A percentile compares a stretch with the other conserved stretches of the same genome.
Evolutionary conservation across 805 yeast species (phyloP).

Genomic region (Kuraishia molischiana): DNA sequence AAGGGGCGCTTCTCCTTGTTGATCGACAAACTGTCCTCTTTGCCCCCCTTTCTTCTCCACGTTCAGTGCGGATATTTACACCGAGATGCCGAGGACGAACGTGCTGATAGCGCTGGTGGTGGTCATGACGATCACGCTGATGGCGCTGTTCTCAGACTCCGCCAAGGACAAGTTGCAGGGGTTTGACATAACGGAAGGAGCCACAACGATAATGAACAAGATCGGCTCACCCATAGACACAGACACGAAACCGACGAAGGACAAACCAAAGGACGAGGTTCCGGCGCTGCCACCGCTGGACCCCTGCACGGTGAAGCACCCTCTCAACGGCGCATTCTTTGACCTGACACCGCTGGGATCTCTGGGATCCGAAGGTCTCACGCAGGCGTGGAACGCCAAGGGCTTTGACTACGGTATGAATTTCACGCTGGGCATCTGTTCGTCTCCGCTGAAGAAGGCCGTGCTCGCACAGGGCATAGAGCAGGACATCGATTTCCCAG

Average conservation of each 20-base stretch:
- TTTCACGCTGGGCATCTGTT: constrained; percentile 67
- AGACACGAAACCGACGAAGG: not conserved
- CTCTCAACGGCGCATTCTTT: constrained; percentile 33
- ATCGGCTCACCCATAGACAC: not conserved
- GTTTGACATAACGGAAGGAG: not conserved
- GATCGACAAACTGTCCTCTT: no score
- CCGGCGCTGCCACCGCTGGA: constrained; percentile 10
- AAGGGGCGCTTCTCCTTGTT: no score
- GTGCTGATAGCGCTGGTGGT: not conserved
- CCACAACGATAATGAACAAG: not conserved
- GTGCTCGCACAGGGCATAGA: constrained; percentile 6
- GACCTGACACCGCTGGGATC: constrained; percentile 31
- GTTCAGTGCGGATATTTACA: no score
- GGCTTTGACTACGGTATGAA: constrained; percentile 66
- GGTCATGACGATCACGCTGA: not conserved
- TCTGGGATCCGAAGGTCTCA: constrained; percentile 16
- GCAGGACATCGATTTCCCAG: constrained; percentile 25
- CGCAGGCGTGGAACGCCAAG: constrained; percentile 52
- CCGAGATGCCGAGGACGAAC: not conserved
- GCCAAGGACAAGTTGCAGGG: not conserved
- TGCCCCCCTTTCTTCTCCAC: no score
- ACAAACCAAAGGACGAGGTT: constrained; percentile 4
- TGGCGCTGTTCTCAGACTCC: not conserved
- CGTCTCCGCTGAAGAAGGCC: constrained; percentile 33
- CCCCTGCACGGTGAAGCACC: constrained; percentile 34